A percentile compares a stretch with the other conserved stretches of the same genome.
These are phyloP conservation scores for Zoysia matrella DNA, from an alignment of 202 grass and related monocot species.

Conservation along the genomic window DNA sequence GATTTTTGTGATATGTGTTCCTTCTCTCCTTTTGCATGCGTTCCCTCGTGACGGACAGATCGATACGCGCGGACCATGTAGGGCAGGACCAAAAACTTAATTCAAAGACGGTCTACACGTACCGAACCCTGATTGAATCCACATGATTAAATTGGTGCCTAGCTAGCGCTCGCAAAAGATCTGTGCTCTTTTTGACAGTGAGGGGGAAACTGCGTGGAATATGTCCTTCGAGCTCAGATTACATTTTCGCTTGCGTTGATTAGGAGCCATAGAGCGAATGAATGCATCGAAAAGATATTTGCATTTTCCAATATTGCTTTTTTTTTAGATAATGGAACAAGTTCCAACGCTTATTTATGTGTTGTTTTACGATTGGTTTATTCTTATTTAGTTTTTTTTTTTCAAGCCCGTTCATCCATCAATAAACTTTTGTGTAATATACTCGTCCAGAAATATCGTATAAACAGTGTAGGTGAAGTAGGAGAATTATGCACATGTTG, in stretches of 20 bases:
- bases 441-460: background rate
- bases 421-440: background rate
- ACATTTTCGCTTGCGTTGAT: background rate
- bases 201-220: background rate
- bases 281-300: slow-evolving; percentile 12
- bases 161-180: background rate
- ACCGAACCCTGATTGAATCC: background rate
- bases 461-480: background rate
- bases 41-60: slow-evolving; percentile 19
- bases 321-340: too few species aligned
- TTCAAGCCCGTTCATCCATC: background rate
- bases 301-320: too few species aligned
- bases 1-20: too few species aligned
- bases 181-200: slow-evolving; percentile 20
- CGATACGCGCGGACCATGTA: background rate
- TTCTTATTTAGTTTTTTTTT: too few species aligned
- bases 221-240: slow-evolving; percentile 20
- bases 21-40: too few species aligned
- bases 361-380: too few species aligned
- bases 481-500: background rate
- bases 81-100: background rate
- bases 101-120: background rate
- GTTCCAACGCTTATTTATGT: too few species aligned
- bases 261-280: background rate
- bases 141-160: slow-evolving; percentile 13